Evolutionary conservation across 345 rosid genomes (phyloP).

Genomic region (Populus tremula): DNA sequence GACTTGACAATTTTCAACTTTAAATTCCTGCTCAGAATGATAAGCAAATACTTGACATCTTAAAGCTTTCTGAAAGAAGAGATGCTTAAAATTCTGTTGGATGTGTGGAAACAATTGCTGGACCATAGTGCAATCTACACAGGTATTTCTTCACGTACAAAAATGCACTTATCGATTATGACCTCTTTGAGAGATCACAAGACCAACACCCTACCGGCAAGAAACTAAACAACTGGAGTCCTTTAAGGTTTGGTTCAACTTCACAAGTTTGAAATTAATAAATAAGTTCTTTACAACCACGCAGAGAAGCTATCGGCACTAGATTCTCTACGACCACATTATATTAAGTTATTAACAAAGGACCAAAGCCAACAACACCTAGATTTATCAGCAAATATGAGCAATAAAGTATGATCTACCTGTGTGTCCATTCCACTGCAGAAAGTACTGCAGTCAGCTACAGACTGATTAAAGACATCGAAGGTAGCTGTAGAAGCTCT

Average conservation of each 20-base stretch:
- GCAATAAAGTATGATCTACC: too few species aligned
- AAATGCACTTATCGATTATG: neutral
- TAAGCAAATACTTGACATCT: neutral
- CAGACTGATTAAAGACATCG: too few species aligned
- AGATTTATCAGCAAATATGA: too few species aligned
- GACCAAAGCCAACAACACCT: too few species aligned
- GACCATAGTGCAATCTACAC: neutral
- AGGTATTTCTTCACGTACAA: neutral
- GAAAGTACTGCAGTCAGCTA: too few species aligned
- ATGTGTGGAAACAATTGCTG: neutral
- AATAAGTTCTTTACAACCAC: neutral
- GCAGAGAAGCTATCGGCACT: too few species aligned
- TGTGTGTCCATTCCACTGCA: too few species aligned
- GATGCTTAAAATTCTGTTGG: neutral
- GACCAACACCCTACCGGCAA: neutral
- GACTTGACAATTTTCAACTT: neutral
- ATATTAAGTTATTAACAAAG: too few species aligned
- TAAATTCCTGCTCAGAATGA: neutral
- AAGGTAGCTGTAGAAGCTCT: too few species aligned
- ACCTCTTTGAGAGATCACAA: neutral
- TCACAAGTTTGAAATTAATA: neutral
- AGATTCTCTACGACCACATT: too few species aligned
- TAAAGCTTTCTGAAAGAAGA: neutral
- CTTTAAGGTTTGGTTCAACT: neutral
- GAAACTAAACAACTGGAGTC: neutral